Conservation (phyloP, 305 asterid species). For the Ajuga reptans region DNA sequence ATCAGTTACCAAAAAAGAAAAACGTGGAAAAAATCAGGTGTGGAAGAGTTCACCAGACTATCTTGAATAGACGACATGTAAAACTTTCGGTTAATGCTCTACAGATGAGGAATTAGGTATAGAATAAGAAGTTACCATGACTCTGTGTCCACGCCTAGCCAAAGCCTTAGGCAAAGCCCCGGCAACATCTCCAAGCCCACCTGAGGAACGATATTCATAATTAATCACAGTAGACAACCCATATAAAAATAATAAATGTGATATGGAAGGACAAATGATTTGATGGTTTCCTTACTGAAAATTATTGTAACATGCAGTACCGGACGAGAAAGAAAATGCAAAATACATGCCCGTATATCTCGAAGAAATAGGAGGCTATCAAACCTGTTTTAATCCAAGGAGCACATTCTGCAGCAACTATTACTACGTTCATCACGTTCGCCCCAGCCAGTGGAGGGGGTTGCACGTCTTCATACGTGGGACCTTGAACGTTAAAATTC, state of each 20-base stretch:
- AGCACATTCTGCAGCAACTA: constrained; percentile 85
- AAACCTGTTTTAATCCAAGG: constrained; percentile 94
- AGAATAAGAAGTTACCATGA: constrained; percentile 57
- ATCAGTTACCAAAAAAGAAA: constrained; percentile 6
- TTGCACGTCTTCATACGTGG: constrained; percentile 37
- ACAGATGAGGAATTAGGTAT: neutral
- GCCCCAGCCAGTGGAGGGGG: constrained; percentile 90
- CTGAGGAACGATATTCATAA: constrained; percentile 31
- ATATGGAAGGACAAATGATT: neutral
- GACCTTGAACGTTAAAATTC: constrained; percentile 32
- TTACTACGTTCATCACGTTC: constrained; percentile 75
- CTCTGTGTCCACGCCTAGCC: constrained; percentile 94
- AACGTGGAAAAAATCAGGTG: neutral
- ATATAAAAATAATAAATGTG: neutral
- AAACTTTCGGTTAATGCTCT: neutral
- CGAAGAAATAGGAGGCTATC: neutral
- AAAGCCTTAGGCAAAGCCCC: constrained; percentile 95
- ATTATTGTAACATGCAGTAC: neutral
- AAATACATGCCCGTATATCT: neutral
- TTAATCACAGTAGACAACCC: constrained; percentile 15
- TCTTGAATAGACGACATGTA: neutral
- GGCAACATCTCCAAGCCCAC: constrained; percentile 99
- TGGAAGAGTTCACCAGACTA: no score
- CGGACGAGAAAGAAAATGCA: neutral
- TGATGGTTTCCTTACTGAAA: neutral